Conservation (phyloP, 305 asterid species). For the Coffea humblotiana region DNA sequence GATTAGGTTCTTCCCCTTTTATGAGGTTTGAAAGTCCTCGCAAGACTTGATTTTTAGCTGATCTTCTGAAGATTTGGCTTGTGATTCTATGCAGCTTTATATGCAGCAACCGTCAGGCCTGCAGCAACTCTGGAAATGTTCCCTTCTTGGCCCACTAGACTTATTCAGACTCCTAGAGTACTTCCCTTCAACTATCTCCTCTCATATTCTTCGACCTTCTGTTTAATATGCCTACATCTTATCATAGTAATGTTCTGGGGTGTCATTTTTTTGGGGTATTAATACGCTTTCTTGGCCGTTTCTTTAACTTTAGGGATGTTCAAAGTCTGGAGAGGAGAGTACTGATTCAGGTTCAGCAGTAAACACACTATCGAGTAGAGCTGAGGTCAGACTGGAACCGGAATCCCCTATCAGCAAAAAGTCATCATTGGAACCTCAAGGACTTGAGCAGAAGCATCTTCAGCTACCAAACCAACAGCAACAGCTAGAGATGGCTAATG, state of each 20-base stretch:
- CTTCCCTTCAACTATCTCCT: conserved; percentile 6
- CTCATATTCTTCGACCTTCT: conserved; percentile 25
- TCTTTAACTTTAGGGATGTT: conserved; percentile 53
- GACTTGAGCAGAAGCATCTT: conserved; percentile 30
- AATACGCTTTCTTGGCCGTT: conserved; percentile 19
- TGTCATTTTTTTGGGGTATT: background rate
- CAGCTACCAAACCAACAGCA: conserved; percentile 35
- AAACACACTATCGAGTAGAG: conserved; percentile 48
- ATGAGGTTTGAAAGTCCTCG: conserved; percentile 11
- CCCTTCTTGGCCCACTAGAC: conserved; percentile 94
- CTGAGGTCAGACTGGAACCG: conserved; percentile 40
- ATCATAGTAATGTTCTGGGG: background rate
- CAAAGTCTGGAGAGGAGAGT: conserved; percentile 77
- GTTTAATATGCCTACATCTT: no score
- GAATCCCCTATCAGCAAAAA: conserved; percentile 62
- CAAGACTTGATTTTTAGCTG: conserved; percentile 19
- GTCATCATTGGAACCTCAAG: conserved; percentile 30
- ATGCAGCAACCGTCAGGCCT: conserved; percentile 49
- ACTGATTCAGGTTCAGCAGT: conserved; percentile 66
- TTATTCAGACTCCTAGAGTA: conserved; percentile 64
- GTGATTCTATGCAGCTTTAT: conserved; percentile 80
- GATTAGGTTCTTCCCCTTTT: conserved; percentile 36
- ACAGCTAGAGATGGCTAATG: conserved; percentile 45
- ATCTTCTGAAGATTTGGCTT: conserved; percentile 45
- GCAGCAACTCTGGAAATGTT: conserved; percentile 95